Evolutionary conservation across 116 monocot genomes (phyloP).

Genomic region (Cymodocea nodosa): DNA sequence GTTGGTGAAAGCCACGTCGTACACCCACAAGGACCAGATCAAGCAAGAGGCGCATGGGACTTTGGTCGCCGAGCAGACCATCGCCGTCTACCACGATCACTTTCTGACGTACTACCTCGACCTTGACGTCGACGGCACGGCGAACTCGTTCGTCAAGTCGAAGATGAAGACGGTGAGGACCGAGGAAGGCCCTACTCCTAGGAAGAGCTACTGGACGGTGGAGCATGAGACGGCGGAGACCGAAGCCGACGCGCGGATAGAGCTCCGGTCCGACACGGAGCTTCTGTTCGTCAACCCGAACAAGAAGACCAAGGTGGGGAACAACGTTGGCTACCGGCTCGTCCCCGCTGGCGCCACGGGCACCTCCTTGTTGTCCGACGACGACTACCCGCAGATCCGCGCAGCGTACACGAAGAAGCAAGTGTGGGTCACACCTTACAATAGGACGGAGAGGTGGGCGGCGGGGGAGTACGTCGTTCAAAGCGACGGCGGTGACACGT

Average conservation of each 20-base stretch:
- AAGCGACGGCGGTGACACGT: conserved; percentile 38
- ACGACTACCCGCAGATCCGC: conserved; percentile 71
- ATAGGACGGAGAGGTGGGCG: conserved; percentile 28
- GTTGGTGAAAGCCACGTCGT: conserved; percentile 42
- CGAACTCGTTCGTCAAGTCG: conserved; percentile 69
- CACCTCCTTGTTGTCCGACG: conserved; percentile 30
- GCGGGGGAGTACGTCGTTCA: conserved; percentile 24
- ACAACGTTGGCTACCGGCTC: conserved; percentile 63
- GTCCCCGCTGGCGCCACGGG: conserved; percentile 37
- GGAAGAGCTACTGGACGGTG: conserved; percentile 58
- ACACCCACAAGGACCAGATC: conserved; percentile 38
- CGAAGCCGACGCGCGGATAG: conserved; percentile 50
- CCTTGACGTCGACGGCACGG: conserved; percentile 56
- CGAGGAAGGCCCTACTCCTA: conserved; percentile 20
- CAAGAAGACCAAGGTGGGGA: conserved; percentile 54
- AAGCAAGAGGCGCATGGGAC: conserved; percentile 42
- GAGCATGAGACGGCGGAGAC: conserved; percentile 31
- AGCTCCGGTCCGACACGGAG: conserved; percentile 34
- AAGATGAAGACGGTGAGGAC: conserved; percentile 19
- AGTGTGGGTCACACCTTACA: conserved; percentile 52
- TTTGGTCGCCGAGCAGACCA: conserved; percentile 45
- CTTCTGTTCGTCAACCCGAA: conserved; percentile 50
- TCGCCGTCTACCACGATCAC: conserved; percentile 76
- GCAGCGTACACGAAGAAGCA: conserved; percentile 57
- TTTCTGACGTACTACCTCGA: conserved; percentile 74